Base-by-base conservation (phyloP, 345 rosid genomes). In the Salix arbutifolia region DNA sequence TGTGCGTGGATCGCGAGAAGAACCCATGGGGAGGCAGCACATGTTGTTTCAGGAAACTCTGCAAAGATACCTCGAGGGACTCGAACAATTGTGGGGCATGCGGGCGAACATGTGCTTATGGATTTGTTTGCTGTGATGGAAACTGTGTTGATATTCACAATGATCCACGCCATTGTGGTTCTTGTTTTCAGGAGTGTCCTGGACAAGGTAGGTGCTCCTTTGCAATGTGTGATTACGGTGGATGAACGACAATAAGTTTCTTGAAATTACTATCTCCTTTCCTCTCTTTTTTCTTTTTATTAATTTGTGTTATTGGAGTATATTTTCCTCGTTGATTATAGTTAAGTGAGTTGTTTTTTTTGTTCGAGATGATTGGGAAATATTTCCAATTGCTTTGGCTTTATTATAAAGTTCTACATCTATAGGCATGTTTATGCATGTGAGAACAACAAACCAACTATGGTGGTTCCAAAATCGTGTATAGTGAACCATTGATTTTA, bases 11-110 rank as follows among this genome's bases (percentile, higher is more conserved):
- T 69, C 76, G 78, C 1, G 81, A 74, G 80, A 83, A 79, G 71
- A 81, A 83, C 64, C 86, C 85, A 1, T 82, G 85, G 89, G 84
- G 83, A 19, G 81, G 89, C 3, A 50, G 21, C 69, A 82, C 83
- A 1, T 82, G 87, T 37, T 84, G 86, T 65, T 79, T 80, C 53
- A 72, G 26, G 23, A 65, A 42, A 56, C 72, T 72, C 11, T 79
- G 83, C 48, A 86, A 61, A 58, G 86, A 83, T 52, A 83, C 76
- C 2, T 18, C 68, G 64, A 79, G 75, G 69, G 85, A 84, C 71
- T 70, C 81, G 16, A 73, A 72, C 18, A 71, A 82, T 31, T 86
- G 84, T 8, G 81, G 87, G 11, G 83, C 28, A 31, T 82, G 85
- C 71, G 85, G 84, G 0, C 37, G 17, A 25, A 71, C 58, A 31